Evolutionary conservation across 2,329 filamentous ascomycete species (phyloP), one percentile per base, ranked within the genome.

Genomic region (Blastomyces percursus): DNA sequence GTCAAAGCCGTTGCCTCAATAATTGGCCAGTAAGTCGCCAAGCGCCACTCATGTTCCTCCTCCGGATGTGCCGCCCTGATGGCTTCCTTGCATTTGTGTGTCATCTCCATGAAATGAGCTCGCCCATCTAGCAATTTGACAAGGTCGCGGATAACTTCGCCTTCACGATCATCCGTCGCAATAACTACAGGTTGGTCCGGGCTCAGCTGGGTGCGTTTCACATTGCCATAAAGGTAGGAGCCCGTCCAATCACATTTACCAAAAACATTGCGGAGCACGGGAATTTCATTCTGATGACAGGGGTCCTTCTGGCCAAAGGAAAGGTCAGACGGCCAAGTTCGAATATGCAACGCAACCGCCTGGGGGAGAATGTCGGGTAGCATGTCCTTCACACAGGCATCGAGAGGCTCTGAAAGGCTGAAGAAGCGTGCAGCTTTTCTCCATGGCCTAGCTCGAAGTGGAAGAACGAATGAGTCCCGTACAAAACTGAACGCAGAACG

Each of bases 161-260:
- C 59, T 40, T 60, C 46, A 32, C 59, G 59, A 21, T 60, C 46
- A 42, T 60, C 59, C 27, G 59, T 60, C 12, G 59, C 59, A 32
- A 60, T 60, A 54, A 60, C 59, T n/a, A 60, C 59, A 11, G 59
- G 59, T 30, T 60, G 59, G 30, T 60, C 19, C 44, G 59, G 32
- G 30, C 40, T 32, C 44, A 32, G 2, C 46, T 60, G 46, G 19
- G 48, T 21, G 32, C 59, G 59, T 48, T 51, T 54, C 46, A 60
- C 59, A 19, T 60, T 60, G 32, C 44, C 46, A 27, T 60, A 60
- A n/a, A 60, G 59, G 19, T 60, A 60, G 11, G 59, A 52, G 12
- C 59, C 59, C 6, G 59, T 60, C 59, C 59, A 60, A 7, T 60
- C 59, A 21, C 59, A 60, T 60, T 60, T 60, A 12, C 59, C 59